Conservation (phyloP, 2,329 filamentous ascomycete genomes). For the Zymoseptoria tritici region DNA sequence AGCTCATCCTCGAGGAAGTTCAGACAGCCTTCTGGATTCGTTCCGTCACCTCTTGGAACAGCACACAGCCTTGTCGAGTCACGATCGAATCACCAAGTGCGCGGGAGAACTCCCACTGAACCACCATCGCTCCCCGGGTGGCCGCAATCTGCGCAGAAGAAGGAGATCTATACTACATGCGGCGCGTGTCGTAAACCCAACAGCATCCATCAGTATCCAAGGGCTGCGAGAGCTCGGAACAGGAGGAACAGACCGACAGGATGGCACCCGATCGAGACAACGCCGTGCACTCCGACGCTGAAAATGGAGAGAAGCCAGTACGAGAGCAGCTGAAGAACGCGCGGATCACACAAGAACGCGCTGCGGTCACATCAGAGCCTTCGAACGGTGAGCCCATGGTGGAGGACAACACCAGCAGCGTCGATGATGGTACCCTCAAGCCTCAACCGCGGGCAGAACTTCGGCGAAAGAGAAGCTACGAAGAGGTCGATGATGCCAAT, state of each 20-base stretch:
- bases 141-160: neutral
- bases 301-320: conserved; percentile 49
- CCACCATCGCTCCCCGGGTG: neutral
- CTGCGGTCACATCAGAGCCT: neutral
- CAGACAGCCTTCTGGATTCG: neutral
- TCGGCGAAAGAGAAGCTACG: conserved; percentile 40
- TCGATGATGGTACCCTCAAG: conserved; percentile 2
- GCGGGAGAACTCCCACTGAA: neutral
- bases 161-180: neutral
- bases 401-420: conserved; percentile 4
- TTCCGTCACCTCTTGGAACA: neutral
- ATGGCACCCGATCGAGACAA: conserved; percentile 23
- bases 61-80: neutral
- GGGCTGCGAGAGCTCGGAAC: neutral
- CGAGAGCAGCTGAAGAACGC: conserved; percentile 56
- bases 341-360: conserved; percentile 40
- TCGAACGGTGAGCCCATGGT: conserved; percentile 20
- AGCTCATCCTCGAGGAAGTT: neutral
- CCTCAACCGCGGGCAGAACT: conserved; percentile 17
- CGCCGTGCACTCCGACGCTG: conserved; percentile 31
- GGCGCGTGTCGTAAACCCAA: neutral
- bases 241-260: neutral
- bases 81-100: neutral
- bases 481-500: conserved; percentile 36
- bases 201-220: neutral